These are phyloP conservation scores for Orbilia blumenaviensis DNA, from an alignment of 2,329 filamentous ascomycete species.

Conservation along the genomic window DNA sequence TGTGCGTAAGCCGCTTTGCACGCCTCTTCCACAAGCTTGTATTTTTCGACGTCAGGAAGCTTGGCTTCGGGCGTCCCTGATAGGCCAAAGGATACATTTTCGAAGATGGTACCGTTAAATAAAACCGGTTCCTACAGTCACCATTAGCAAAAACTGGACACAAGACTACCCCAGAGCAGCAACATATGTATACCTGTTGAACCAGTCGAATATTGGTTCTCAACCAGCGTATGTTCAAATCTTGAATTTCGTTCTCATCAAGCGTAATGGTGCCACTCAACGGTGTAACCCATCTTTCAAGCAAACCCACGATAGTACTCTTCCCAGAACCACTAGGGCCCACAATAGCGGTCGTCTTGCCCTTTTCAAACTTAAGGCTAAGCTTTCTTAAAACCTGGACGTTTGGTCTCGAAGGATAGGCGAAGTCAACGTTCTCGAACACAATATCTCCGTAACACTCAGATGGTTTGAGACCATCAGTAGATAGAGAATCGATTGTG, in stretches of 20 bases:
- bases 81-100: constrained; percentile 71
- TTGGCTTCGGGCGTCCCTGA: constrained; percentile 67
- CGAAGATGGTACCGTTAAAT: constrained; percentile 72
- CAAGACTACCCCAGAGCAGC: background rate
- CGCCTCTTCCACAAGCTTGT: constrained; percentile 70
- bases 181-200: constrained; percentile 20
- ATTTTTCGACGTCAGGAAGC: constrained; percentile 67
- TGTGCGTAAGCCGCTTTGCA: constrained; percentile 74
- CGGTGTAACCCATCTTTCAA: constrained; percentile 75
- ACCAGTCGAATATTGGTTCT: constrained; percentile 30
- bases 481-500: constrained; percentile 63
- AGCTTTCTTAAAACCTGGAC: constrained; percentile 72
- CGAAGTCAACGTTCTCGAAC: constrained; percentile 20
- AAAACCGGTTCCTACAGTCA: constrained; percentile 71
- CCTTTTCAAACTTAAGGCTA: constrained; percentile 70
- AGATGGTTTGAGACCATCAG: constrained; percentile 59
- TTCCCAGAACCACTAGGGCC: constrained; percentile 78
- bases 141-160: background rate
- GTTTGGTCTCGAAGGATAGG: constrained; percentile 58
- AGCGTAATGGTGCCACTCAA: constrained; percentile 66
- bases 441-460: constrained; percentile 56
- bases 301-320: constrained; percentile 75
- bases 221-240: constrained; percentile 22
- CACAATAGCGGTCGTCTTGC: constrained; percentile 78
- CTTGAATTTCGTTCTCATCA: constrained; percentile 63